phyloP scores from a whole-genome alignment of 768 basidiomycete genomes.

The Phanerochaete carnosa region DNA sequence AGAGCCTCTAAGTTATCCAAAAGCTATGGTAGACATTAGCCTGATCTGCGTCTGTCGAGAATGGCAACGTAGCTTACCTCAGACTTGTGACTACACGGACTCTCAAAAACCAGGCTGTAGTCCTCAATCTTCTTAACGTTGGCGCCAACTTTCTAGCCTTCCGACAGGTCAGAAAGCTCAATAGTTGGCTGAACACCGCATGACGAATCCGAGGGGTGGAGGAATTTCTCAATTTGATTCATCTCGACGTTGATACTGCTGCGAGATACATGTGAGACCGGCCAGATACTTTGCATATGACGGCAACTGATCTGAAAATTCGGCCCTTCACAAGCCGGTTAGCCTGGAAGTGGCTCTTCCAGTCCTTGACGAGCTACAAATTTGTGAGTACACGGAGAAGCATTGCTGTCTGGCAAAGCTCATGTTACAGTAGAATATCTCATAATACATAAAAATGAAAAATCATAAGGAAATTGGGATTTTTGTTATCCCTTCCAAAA shows the following conservation, averaged over 20 bases:
- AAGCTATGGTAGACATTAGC: constrained; percentile 45
- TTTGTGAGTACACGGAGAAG: constrained; percentile 3
- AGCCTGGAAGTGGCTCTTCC: constrained; percentile 76
- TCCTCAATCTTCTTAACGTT: constrained; percentile 78
- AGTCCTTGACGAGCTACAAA: constrained; percentile 89
- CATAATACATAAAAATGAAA: too few relatives aligned
- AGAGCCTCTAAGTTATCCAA: constrained; percentile 80
- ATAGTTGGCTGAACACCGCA: constrained; percentile 36
- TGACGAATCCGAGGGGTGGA: constrained; percentile 58
- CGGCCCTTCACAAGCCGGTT: constrained; percentile 88
- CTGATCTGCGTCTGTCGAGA: background rate
- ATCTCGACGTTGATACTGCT: constrained; percentile 63
- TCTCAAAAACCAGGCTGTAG: constrained; percentile 91
- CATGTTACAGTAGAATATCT: too few relatives aligned
- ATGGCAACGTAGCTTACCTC: constrained; percentile 49
- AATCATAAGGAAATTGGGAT: too few relatives aligned
- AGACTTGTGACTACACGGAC: constrained; percentile 92
- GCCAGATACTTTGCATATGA: too few relatives aligned
- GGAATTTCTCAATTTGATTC: constrained; percentile 88
- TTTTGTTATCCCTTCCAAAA: too few relatives aligned
- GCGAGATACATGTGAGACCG: background rate
- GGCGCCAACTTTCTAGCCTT: constrained; percentile 81
- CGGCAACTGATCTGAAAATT: constrained; percentile 59
- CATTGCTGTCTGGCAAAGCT: constrained; percentile 8
- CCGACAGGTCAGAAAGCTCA: constrained; percentile 54